Evolutionary conservation across 2,329 filamentous ascomycete species (phyloP).

Genomic region (Leptographium wingfieldii): DNA sequence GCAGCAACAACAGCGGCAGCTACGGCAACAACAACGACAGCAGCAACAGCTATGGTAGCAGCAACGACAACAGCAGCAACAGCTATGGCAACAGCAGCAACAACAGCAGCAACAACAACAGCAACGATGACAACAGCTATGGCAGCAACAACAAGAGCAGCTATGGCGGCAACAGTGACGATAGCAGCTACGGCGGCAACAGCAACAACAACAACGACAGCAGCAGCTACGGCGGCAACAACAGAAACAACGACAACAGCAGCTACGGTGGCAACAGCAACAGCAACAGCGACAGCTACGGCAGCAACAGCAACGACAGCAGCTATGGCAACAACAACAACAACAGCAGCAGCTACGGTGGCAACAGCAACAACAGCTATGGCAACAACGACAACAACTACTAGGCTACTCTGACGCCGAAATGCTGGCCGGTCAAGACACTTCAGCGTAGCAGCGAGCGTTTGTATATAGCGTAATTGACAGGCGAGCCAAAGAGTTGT

Average conservation of each 20-base stretch:
- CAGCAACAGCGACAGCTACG: not conserved
- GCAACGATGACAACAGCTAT: not conserved
- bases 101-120: not conserved
- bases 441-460: not conserved
- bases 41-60: conserved; percentile 6
- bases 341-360: not conserved
- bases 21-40: not conserved
- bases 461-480: not conserved
- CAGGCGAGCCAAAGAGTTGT: no score
- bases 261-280: not conserved
- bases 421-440: no score
- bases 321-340: not conserved
- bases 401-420: not conserved
- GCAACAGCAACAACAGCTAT: not conserved
- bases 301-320: not conserved
- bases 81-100: not conserved
- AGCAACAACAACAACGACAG: not conserved
- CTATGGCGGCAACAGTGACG: conserved; percentile 5
- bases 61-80: not conserved
- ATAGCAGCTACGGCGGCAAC: not conserved
- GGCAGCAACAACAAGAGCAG: not conserved
- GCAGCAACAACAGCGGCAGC: not conserved
- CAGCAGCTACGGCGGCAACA: not conserved
- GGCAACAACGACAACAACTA: conserved; percentile 1
- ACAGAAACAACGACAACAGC: not conserved